Evolutionary conservation across 352 stramenopile genomes (phyloP).

Genomic region (Phytophthora pinifolia): DNA sequence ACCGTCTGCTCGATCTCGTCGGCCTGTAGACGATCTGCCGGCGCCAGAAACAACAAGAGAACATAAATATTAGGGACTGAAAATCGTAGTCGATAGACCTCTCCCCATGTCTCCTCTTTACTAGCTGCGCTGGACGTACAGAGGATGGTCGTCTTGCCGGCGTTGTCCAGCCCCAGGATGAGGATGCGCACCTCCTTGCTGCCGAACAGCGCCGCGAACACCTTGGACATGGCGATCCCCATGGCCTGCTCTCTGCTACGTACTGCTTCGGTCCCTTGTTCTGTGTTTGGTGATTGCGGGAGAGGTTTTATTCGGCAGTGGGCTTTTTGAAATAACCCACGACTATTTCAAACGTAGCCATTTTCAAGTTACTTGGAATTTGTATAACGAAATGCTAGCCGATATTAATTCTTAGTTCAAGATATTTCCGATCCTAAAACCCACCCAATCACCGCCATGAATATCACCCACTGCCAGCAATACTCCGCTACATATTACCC

Average conservation of each 20-base stretch:
- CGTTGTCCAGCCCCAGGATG: constrained; percentile 99
- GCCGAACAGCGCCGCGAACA: constrained; percentile 98
- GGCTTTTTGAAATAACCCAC: not conserved
- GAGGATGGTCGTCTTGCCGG: constrained; percentile 99
- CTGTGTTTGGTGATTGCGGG: constrained; percentile 24
- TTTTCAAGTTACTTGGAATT: no score
- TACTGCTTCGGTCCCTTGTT: constrained; percentile 7
- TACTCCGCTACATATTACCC: no score
- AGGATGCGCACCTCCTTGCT: constrained; percentile 99
- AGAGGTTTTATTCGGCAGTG: constrained; percentile 6
- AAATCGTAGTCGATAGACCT: no score
- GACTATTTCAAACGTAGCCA: not conserved
- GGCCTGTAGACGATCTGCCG: constrained; percentile 71
- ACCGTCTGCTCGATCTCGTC: constrained; percentile 99
- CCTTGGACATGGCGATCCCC: constrained; percentile 97
- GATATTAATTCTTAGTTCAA: no score
- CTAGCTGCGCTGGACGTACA: constrained; percentile 64
- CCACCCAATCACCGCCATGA: no score
- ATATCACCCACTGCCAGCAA: no score
- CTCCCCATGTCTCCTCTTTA: not conserved
- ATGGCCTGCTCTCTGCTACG: constrained; percentile 54
- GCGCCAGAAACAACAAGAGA: constrained; percentile 5
- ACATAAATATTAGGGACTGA: constrained; percentile 1
- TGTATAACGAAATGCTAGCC: no score
- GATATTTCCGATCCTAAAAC: no score